Evolutionary conservation across 208 protist genomes (phyloP).

Genomic region (Crithidia brevicula): DNA sequence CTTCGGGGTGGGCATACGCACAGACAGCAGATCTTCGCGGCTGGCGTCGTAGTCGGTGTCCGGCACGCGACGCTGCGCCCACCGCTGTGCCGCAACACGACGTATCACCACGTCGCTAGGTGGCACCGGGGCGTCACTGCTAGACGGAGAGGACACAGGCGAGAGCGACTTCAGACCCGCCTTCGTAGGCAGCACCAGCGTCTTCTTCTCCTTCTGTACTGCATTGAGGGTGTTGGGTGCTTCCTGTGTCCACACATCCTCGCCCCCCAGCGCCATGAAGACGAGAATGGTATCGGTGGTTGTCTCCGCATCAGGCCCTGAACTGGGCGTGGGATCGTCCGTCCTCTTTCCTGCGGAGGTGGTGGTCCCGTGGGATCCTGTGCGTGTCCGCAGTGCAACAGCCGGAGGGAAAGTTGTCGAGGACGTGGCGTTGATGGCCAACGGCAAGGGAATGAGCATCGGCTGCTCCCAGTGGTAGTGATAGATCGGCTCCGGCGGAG

Average conservation of each 20-base stretch:
- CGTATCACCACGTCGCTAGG: constrained; percentile 5
- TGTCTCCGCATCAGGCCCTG: constrained; percentile 4
- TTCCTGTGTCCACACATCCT: constrained; percentile 24
- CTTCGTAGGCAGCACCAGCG: no score
- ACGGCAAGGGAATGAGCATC: constrained; percentile 22
- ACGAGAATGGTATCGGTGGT: constrained; percentile 20
- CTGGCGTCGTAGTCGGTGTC: constrained; percentile 19
- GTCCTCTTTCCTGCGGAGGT: neutral
- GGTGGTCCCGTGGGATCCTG: neutral
- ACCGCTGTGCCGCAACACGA: constrained; percentile 19
- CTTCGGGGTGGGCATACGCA: constrained; percentile 35
- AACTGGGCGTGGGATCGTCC: neutral
- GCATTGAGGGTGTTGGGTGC: neutral
- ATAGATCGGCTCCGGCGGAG: constrained; percentile 19
- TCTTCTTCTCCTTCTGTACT: no score
- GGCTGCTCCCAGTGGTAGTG: constrained; percentile 30
- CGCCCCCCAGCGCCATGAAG: constrained; percentile 31
- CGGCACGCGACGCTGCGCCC: constrained; percentile 19
- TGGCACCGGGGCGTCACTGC: neutral
- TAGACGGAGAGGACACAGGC: neutral
- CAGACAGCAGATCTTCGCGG: constrained; percentile 26
- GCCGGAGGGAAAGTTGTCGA: neutral
- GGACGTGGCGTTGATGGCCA: neutral
- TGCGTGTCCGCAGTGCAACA: no score
- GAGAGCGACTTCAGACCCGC: neutral